These are phyloP conservation scores for Cenchrus americanus DNA, from an alignment of 176 grass and related monocot species.

Conservation along the genomic window DNA sequence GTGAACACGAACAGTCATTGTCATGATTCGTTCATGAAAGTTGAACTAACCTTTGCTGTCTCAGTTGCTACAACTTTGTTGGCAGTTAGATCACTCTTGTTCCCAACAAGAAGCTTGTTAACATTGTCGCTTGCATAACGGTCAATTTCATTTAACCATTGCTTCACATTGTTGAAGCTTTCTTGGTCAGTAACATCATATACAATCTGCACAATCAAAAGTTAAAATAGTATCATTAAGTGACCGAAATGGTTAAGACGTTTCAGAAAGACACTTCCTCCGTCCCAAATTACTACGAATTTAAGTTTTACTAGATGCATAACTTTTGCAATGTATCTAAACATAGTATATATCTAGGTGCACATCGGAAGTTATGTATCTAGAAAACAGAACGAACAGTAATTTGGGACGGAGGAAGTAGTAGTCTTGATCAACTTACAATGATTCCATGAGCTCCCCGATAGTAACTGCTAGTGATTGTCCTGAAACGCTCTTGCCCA, in stretches of 20 bases:
- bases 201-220: conserved; percentile 54
- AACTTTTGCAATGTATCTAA: too few relatives aligned
- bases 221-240: neutral
- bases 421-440: conserved; percentile 42
- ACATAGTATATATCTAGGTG: too few relatives aligned
- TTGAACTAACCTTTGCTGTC: conserved; percentile 63
- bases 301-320: too few relatives aligned
- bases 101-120: conserved; percentile 88
- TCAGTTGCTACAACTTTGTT: conserved; percentile 77
- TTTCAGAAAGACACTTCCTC: neutral
- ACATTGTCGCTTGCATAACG: conserved; percentile 85
- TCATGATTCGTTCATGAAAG: neutral
- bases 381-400: too few relatives aligned
- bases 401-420: too few relatives aligned
- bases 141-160: conserved; percentile 87
- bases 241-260: neutral
- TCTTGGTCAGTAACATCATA: conserved; percentile 86
- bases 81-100: conserved; percentile 78
- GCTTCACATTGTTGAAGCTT: conserved; percentile 90
- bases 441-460: conserved; percentile 93
- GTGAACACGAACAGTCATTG: neutral
- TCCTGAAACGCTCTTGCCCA: conserved; percentile 92
- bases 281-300: too few relatives aligned
- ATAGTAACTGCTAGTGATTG: conserved; percentile 93
- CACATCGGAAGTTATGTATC: too few relatives aligned